Evolutionary conservation across 768 basidiomycete species (phyloP).

Genomic region (Tricholoma sp.): DNA sequence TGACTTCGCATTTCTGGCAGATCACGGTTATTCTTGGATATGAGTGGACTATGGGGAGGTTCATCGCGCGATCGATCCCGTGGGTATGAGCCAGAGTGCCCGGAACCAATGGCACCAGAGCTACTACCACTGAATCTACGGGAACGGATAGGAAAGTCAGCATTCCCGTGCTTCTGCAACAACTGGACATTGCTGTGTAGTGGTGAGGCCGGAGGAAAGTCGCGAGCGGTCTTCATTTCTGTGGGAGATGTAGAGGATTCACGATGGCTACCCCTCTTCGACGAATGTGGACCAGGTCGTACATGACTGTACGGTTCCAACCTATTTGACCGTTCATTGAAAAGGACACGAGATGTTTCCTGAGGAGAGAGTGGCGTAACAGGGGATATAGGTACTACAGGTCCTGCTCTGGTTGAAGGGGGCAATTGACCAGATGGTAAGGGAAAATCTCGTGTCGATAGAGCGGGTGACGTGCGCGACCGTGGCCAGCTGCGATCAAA

Average conservation of each 20-base stretch:
- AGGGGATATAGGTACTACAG: slow-evolving; percentile 28
- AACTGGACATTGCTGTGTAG: slow-evolving; percentile 40
- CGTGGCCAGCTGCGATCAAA: slow-evolving; percentile 97
- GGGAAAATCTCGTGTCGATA: slow-evolving; percentile 37
- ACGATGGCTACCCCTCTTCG: slow-evolving; percentile 41
- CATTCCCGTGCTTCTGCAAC: slow-evolving; percentile 47
- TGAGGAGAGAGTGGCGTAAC: slow-evolving; percentile 43
- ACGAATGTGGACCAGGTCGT: slow-evolving; percentile 36
- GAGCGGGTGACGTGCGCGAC: slow-evolving; percentile 45
- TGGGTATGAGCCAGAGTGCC: slow-evolving; percentile 14
- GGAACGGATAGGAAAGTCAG: slow-evolving; percentile 24
- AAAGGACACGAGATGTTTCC: slow-evolving; percentile 71
- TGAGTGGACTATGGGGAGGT: slow-evolving; percentile 33
- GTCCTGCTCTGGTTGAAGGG: slow-evolving; percentile 19
- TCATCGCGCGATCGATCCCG: slow-evolving; percentile 29
- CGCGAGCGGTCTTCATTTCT: slow-evolving; percentile 43
- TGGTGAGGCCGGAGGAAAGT: slow-evolving; percentile 32
- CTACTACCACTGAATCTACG: slow-evolving; percentile 31
- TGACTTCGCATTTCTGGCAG: slow-evolving; percentile 12
- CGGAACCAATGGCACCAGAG: slow-evolving; percentile 18
- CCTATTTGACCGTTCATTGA: slow-evolving; percentile 91
- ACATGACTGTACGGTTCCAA: slow-evolving; percentile 73
- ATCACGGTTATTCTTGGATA: slow-evolving; percentile 25
- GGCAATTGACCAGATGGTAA: slow-evolving; percentile 18
- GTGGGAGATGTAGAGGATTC: slow-evolving; percentile 31